Evolutionary conservation across 495 filamentous ascomycete species (phyloP).

Genomic region (Hypoxylon trugodes): DNA sequence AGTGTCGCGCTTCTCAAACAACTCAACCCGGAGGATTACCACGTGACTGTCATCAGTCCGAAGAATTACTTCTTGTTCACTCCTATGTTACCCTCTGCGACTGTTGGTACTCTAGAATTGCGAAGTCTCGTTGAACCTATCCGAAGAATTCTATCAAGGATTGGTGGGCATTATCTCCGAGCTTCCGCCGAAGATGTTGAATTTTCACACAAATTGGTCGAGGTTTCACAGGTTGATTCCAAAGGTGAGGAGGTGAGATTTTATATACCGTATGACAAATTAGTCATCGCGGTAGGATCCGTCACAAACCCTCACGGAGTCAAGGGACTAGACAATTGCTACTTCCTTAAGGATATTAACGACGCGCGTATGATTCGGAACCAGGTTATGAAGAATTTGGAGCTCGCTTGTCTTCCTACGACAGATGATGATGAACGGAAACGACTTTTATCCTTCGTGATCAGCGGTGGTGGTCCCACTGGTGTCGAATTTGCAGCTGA

Average conservation of each 20-base stretch:
- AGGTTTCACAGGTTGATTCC: slow-evolving; percentile 77
- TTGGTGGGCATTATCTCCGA: slow-evolving; percentile 89
- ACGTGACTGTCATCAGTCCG: slow-evolving; percentile 92
- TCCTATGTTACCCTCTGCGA: slow-evolving; percentile 95
- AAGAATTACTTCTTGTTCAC: slow-evolving; percentile 98
- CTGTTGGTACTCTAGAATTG: slow-evolving; percentile 92
- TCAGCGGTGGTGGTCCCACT: slow-evolving; percentile 94
- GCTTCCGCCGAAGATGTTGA: slow-evolving; percentile 87
- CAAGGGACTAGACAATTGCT: slow-evolving; percentile 90
- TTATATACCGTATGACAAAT: slow-evolving; percentile 97
- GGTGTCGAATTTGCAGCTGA: slow-evolving; percentile 98
- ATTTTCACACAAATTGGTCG: slow-evolving; percentile 88
- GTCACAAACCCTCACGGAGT: slow-evolving; percentile 95
- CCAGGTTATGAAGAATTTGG: slow-evolving; percentile 88
- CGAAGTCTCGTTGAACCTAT: slow-evolving; percentile 93
- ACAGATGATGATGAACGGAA: slow-evolving; percentile 88
- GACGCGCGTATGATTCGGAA: slow-evolving; percentile 92
- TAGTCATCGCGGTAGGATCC: slow-evolving; percentile 94
- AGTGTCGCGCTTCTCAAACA: slow-evolving; percentile 91
- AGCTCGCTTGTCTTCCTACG: slow-evolving; percentile 91
- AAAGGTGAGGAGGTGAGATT: slow-evolving; percentile 77
- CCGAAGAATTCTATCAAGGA: slow-evolving; percentile 76
- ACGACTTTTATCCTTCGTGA: slow-evolving; percentile 89
- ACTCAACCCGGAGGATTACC: slow-evolving; percentile 87
- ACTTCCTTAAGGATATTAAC: slow-evolving; percentile 92